Evolutionary conservation across 2,329 filamentous ascomycete genomes (phyloP), one percentile per base, ranked within the genome.

Genomic region (Colletotrichum tamarilloi): DNA sequence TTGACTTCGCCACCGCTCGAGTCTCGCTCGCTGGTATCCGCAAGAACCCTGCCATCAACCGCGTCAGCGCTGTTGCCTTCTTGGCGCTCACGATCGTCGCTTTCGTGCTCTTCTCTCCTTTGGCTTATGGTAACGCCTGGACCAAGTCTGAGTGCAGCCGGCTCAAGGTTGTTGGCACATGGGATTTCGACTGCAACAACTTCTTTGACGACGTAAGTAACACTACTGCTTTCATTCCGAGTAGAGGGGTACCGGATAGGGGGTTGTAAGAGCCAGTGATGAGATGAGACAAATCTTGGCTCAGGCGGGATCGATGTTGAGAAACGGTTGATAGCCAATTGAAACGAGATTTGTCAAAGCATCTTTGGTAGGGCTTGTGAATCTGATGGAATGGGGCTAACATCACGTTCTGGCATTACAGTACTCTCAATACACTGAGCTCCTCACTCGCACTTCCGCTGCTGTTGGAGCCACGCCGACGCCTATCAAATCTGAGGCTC

Each of bases 111-210:
- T 97, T 95, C 82, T 91, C 95, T 11, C 97, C 97, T 52, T 88
- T 99, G 49, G 92, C 94, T 12, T 99, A 99, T 80, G 97, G 97
- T 74, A 98, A 97, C 81, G 87, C 92, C 64, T 99, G 97, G 97
- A 99, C 96, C 64, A 94, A 95, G 86, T 86, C 89, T 72, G 93
- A 97, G 79, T 99, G 97, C 88, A 92, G 91, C 77, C 91, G 91
- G 69, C 92, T 97, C 74, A 98, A 98, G 87, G 87, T 99, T 14
- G 92, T 98, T 80, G 87, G 89, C 72, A 92, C 91, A 1, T 99
- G 97, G 97, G 97, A 99, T 82, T 99, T 96, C 90, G 97, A 99
- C 83, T 99, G 97, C 89, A 98, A 97, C 83, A 95, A 90, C 73
- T 99, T 99, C 87, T 87, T 93, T 78, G 92, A 92, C 76, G 92